Evolutionary conservation across 495 filamentous ascomycete species (phyloP).

Genomic region (Tetracladium setigerum): DNA sequence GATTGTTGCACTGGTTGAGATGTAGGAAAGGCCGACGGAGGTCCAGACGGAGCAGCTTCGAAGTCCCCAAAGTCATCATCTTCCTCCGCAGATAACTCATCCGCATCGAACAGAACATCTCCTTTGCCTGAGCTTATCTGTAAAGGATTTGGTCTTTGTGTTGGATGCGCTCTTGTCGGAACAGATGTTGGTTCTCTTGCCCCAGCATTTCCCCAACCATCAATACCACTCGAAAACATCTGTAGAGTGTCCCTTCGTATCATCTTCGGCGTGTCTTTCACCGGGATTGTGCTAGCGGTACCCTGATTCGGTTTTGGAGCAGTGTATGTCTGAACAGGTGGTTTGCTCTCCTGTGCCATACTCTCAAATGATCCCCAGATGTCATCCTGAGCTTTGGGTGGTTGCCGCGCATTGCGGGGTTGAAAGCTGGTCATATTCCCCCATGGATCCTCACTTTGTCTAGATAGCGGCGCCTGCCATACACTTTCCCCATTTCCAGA

Average conservation of each 20-base stretch:
- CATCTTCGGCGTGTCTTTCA: slow-evolving; percentile 1
- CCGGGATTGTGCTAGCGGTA: neutral
- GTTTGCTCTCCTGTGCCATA: neutral
- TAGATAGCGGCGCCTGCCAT: slow-evolving; percentile 3
- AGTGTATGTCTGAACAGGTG: neutral
- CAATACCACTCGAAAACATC: slow-evolving; percentile 13
- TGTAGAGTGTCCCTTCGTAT: slow-evolving; percentile 13
- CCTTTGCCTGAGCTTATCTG: slow-evolving; percentile 13
- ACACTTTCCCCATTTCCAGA: neutral
- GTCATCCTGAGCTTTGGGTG: slow-evolving; percentile 4
- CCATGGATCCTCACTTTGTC: slow-evolving; percentile 16
- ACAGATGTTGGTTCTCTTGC: neutral
- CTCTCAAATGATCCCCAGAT: slow-evolving; percentile 20
- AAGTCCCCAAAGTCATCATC: slow-evolving; percentile 76
- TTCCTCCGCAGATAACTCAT: slow-evolving; percentile 30
- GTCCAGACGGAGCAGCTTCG: slow-evolving; percentile 36
- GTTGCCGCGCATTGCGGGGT: slow-evolving; percentile 1
- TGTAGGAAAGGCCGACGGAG: neutral
- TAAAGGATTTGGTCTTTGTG: neutral
- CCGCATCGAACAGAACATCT: slow-evolving; percentile 40
- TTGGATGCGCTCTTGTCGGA: neutral
- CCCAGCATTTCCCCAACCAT: neutral
- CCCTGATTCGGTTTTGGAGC: neutral
- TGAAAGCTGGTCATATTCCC: slow-evolving; percentile 8
- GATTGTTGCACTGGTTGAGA: neutral